phyloP scores from a whole-genome alignment of 2,329 filamentous ascomycete genomes.

The Claviceps sp. region DNA sequence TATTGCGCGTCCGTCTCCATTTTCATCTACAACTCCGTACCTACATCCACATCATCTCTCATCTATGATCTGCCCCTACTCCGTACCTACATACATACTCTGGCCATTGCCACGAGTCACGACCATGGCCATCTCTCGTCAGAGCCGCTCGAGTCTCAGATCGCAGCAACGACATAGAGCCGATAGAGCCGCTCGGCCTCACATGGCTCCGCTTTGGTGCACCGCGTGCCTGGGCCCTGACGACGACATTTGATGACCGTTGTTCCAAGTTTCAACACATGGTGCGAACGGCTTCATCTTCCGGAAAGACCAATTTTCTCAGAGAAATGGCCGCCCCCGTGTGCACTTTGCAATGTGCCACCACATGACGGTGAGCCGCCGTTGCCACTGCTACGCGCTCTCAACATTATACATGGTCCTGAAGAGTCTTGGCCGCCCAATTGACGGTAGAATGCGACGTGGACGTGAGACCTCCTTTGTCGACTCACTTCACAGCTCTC shows the following conservation, averaged over 20 bases:
- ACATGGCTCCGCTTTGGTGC: neutral
- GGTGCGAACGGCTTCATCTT: too few relatives aligned
- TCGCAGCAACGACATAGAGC: neutral
- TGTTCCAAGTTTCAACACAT: too few relatives aligned
- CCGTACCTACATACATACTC: too few relatives aligned
- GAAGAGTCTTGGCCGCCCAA: neutral
- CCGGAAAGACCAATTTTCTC: too few relatives aligned
- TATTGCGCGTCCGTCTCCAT: neutral
- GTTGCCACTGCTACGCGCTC: neutral
- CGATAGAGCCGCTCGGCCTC: neutral
- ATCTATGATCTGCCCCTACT: neutral
- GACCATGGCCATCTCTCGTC: neutral
- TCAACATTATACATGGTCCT: neutral
- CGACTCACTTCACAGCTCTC: neutral
- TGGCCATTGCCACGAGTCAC: neutral
- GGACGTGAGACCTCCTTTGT: neutral
- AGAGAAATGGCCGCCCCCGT: neutral
- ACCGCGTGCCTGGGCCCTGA: neutral
- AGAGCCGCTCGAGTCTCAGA: neutral
- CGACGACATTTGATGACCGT: too few relatives aligned
- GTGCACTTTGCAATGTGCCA: neutral
- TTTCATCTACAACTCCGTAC: neutral
- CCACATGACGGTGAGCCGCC: slow-evolving; percentile 1
- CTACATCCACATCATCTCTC: neutral
- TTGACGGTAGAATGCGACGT: neutral